Conservation (phyloP, 192 early-diverging fungal species). For the Umbelopsis vinacea region DNA sequence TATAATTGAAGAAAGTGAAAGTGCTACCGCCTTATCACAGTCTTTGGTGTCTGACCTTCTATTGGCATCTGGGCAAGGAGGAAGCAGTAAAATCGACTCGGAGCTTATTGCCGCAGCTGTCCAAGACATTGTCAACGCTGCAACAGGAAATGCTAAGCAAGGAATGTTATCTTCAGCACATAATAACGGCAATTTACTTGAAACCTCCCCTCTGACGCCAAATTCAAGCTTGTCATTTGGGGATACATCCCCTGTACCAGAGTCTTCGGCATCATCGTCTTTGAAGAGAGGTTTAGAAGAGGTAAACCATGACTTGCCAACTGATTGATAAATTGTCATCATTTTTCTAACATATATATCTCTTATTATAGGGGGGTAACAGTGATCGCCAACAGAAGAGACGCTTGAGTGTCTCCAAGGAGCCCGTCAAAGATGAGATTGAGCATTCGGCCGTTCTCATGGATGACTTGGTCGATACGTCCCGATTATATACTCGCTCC, state of each 20-base stretch:
- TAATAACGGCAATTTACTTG: background rate
- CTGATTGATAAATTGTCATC: too few species aligned
- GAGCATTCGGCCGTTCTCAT: slow-evolving; percentile 38
- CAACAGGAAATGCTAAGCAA: background rate
- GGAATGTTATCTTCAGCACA: too few species aligned
- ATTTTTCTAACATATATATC: background rate
- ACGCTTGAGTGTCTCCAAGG: background rate
- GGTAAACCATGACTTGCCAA: background rate
- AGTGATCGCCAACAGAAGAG: slow-evolving; percentile 1
- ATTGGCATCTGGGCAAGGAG: background rate
- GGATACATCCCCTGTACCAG: background rate
- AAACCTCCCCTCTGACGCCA: background rate
- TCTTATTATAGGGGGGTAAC: background rate
- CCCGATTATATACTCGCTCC: slow-evolving; percentile 48
- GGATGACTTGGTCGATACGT: slow-evolving; percentile 58
- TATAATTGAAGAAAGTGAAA: background rate
- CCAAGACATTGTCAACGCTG: slow-evolving; percentile 11
- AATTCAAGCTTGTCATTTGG: background rate
- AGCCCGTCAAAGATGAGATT: background rate
- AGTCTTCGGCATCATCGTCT: background rate
- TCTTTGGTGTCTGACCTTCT: slow-evolving; percentile 4
- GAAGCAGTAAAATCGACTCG: background rate
- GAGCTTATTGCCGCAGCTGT: slow-evolving; percentile 9
- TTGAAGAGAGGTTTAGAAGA: slow-evolving; percentile 8
- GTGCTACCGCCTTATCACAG: slow-evolving; percentile 7